Evolutionary conservation across 768 basidiomycete species (phyloP).

Genomic region (Pholiota conissans): DNA sequence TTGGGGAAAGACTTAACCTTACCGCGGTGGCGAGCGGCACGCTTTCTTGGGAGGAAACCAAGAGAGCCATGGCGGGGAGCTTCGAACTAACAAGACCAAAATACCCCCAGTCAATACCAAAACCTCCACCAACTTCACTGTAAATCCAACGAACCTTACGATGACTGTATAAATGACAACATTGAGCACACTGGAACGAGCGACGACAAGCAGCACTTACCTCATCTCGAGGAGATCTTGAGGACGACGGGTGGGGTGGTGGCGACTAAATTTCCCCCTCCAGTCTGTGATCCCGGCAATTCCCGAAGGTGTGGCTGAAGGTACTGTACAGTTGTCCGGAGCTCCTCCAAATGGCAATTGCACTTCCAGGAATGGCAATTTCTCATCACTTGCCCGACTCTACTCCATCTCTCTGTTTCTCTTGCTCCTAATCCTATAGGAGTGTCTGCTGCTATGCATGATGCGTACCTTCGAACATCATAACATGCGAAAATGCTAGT

Average conservation of each 20-base stretch:
- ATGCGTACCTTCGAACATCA: too few species aligned
- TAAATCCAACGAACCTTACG: conserved; percentile 66
- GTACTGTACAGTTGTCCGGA: conserved; percentile 37
- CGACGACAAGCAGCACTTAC: conserved; percentile 35
- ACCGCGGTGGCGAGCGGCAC: conserved; percentile 95
- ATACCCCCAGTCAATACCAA: conserved; percentile 5
- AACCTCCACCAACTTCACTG: neutral
- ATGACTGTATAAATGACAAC: conserved; percentile 51
- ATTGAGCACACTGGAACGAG: conserved; percentile 11
- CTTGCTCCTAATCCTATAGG: too few species aligned
- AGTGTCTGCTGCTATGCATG: too few species aligned
- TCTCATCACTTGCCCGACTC: neutral
- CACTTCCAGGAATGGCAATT: conserved; percentile 15
- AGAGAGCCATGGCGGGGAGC: conserved; percentile 98
- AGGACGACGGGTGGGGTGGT: conserved; percentile 32
- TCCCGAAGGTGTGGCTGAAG: conserved; percentile 38
- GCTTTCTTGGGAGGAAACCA: conserved; percentile 96
- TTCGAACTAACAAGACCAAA: conserved; percentile 69
- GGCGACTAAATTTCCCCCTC: conserved; percentile 22
- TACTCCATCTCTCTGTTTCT: neutral
- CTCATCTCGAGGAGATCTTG: conserved; percentile 62
- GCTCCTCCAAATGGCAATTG: conserved; percentile 14
- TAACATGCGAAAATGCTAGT: too few species aligned
- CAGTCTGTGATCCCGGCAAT: conserved; percentile 27
- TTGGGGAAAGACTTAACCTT: conserved; percentile 99